These are phyloP conservation scores for Seiridium unicorne DNA, from an alignment of 2,329 filamentous ascomycete species.

Conservation along the genomic window DNA sequence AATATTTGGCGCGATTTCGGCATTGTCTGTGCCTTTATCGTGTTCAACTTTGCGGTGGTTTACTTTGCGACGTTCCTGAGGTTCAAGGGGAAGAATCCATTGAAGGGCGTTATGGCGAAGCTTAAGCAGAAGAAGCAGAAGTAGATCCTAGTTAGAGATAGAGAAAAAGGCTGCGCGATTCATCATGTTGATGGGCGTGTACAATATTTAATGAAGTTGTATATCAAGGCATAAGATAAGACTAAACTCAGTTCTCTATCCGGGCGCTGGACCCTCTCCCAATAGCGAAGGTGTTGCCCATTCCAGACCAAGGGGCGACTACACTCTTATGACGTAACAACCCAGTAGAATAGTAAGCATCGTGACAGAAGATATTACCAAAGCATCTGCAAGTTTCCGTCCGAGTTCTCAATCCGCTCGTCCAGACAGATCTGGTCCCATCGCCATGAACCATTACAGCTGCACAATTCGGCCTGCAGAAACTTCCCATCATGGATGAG, in stretches of 20 bases:
- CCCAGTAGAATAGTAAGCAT: too few species aligned
- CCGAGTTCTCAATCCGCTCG: constrained; percentile 9
- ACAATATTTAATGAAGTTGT: too few species aligned
- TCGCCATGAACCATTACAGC: constrained; percentile 5
- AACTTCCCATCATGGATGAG: constrained; percentile 11
- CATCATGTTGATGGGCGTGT: too few species aligned
- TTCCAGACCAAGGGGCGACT: too few species aligned
- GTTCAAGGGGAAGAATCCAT: constrained; percentile 37
- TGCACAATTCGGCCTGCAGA: constrained; percentile 10
- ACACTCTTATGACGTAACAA: too few species aligned
- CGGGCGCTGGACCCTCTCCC: too few species aligned
- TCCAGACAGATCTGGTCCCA: constrained; percentile 7
- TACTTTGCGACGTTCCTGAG: constrained; percentile 36
- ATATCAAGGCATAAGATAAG: too few species aligned
- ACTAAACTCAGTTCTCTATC: too few species aligned
- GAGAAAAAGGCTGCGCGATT: too few species aligned
- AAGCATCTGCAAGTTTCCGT: constrained; percentile 8
- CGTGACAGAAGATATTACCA: not conserved
- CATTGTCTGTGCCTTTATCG: constrained; percentile 61
- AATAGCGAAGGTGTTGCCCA: too few species aligned
- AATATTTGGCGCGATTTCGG: constrained; percentile 67
- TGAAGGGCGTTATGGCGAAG: constrained; percentile 29
- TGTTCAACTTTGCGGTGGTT: constrained; percentile 56
- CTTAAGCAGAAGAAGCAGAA: constrained; percentile 11
- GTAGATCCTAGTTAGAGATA: not conserved